Conservation (phyloP, 441 rosid genomes). For the Codiaeum variegatum region DNA sequence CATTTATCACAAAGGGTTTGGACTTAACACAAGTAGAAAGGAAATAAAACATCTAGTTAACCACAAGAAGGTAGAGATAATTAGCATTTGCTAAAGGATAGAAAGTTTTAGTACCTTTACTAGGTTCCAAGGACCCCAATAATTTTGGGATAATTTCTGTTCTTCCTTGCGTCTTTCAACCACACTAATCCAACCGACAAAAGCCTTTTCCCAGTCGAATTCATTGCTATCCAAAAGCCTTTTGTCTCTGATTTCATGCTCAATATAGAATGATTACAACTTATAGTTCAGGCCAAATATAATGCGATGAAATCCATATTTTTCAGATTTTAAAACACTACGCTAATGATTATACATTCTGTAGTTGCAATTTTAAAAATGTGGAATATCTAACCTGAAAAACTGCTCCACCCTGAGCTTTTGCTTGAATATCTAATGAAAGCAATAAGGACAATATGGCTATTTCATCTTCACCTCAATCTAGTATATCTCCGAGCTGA, state of each 20-base stretch:
- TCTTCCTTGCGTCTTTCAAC: constrained; percentile 47
- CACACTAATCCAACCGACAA: constrained; percentile 54
- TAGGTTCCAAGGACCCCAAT: constrained; percentile 74
- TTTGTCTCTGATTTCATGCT: too few relatives aligned
- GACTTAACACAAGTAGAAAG: background rate
- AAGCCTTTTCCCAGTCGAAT: constrained; percentile 69
- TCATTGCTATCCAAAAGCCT: constrained; percentile 39
- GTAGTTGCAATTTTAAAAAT: background rate
- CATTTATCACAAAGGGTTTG: constrained; percentile 27
- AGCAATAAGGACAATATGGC: constrained; percentile 73
- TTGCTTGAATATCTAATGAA: constrained; percentile 72
- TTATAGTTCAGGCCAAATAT: too few relatives aligned
- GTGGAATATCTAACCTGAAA: constrained; percentile 59
- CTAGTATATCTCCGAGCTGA: constrained; percentile 89
- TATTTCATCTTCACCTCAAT: constrained; percentile 84
- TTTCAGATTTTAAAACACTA: background rate
- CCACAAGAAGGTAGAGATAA: background rate
- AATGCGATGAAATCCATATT: too few relatives aligned
- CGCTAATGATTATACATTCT: background rate
- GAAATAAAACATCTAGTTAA: background rate
- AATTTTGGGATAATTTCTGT: constrained; percentile 39
- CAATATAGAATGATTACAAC: too few relatives aligned
- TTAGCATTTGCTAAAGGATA: background rate
- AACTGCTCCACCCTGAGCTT: constrained; percentile 83
- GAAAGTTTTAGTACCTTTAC: constrained; percentile 58